Base-by-base conservation (phyloP, 1,284 basidiomycete species). In the Papiliotrema terrestris region DNA sequence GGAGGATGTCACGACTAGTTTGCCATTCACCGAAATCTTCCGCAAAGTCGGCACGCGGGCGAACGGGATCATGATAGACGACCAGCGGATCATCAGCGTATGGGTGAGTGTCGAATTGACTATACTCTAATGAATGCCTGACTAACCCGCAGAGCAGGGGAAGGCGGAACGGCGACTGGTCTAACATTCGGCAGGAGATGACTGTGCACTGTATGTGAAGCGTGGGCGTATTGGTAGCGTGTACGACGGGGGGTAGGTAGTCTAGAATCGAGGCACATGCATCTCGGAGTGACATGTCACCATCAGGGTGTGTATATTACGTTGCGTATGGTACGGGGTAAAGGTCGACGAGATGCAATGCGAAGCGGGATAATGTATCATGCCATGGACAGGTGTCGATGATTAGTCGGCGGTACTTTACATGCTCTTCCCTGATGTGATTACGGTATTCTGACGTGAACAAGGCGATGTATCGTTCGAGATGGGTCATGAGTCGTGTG, bases 31-130 rank as follows among this genome's bases (percentile, higher is more conserved):
- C 25, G 55, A 65, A 51, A 54, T 72, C 4, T 49, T 56, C 48
- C 52, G 59, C 46, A 52, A 60, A 14, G 52, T 61, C 36, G 64
- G 60, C 9, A 45, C 55, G 1, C 46, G 44, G 22, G 65, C 69
- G 2, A 68, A 69, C 56, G 73, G 73, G 11, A 62, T 74, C 19
- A 73, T 75, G 72, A 71, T 73, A 15, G 73, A 75, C 60, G 73
- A 71, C 60, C 67, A 75, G 60, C 58, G 72, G 51, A 53, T 74
- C 20, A 66, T 72, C 20, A 47, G 68, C 1, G 56, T 72, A 38
- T 47, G 52, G 45, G 69, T 72, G 60, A 72, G 69, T 62, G 13
- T 17, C 2, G 14, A 9, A 35, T 9, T 44, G n/a, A n/a, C n/a
- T n/a, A n/a, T n/a, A n/a, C n/a, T n/a, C n/a, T n/a, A n/a, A n/a